phyloP scores from a whole-genome alignment of 768 basidiomycete genomes.

The Pulveroboletus sp. region DNA sequence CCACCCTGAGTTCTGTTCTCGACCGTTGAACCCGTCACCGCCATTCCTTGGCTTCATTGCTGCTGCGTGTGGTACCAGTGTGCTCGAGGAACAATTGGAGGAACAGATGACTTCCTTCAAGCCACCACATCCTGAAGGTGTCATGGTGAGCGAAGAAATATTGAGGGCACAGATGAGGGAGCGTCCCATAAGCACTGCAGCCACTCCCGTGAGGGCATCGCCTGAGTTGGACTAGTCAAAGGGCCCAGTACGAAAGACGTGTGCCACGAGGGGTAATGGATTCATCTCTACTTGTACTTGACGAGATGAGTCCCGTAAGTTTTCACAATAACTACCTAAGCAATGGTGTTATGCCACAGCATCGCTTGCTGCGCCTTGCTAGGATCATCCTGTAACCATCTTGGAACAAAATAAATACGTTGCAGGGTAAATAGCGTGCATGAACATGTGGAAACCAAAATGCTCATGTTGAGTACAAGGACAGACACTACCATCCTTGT shows the following conservation, averaged over 20 bases:
- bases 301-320: neutral
- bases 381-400: neutral
- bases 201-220: constrained; percentile 20
- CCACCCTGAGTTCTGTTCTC: constrained; percentile 97
- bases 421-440: neutral
- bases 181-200: constrained; percentile 23
- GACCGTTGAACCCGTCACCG: constrained; percentile 95
- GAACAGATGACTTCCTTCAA: constrained; percentile 56
- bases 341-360: neutral
- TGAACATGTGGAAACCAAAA: neutral
- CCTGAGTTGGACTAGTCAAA: constrained; percentile 17
- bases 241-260: neutral
- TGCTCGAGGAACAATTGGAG: constrained; percentile 67
- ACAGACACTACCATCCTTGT: too few relatives aligned
- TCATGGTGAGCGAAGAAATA: constrained; percentile 68
- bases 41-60: constrained; percentile 95
- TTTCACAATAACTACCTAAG: neutral
- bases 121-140: constrained; percentile 70
- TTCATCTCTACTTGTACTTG: neutral
- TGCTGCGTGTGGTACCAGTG: constrained; percentile 54
- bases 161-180: constrained; percentile 38
- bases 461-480: too few relatives aligned
- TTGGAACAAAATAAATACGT: too few relatives aligned
- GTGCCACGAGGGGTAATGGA: neutral
- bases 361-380: neutral